phyloP scores from a whole-genome alignment of 305 asterid species.

The Ajuga reptans region DNA sequence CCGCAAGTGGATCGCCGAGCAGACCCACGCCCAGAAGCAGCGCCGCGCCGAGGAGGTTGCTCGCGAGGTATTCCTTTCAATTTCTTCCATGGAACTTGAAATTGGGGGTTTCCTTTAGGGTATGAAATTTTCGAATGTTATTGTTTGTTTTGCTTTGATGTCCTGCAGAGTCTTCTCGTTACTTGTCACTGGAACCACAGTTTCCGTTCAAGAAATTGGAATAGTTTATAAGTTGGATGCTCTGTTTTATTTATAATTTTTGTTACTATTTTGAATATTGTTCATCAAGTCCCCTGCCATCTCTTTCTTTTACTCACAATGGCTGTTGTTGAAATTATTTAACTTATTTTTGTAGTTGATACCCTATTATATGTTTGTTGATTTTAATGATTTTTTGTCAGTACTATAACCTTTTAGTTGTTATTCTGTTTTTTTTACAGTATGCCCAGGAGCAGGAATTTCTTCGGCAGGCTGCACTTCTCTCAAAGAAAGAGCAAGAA shows the following conservation, averaged over 20 bases:
- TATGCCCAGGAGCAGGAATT: constrained; percentile 98
- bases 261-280: neutral
- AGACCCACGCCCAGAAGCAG: constrained; percentile 60
- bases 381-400: neutral
- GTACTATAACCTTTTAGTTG: neutral
- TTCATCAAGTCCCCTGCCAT: no score
- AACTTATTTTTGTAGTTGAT: neutral
- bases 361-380: neutral
- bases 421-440: constrained; percentile 32
- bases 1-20: constrained; percentile 99
- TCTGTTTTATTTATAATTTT: neutral
- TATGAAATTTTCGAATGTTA: neutral
- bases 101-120: constrained; percentile 6
- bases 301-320: neutral
- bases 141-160: neutral
- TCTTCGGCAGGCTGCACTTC: constrained; percentile 82
- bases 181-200: neutral
- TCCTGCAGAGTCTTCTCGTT: neutral
- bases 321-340: neutral
- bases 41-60: constrained; percentile 80
- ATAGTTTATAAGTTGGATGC: neutral
- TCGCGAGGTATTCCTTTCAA: constrained; percentile 56
- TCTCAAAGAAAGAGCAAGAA: constrained; percentile 85
- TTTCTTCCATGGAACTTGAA: neutral
- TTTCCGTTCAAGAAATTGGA: neutral